Evolutionary conservation across 2,329 filamentous ascomycete genomes (phyloP).

Genomic region (Colletotrichum abscissum): DNA sequence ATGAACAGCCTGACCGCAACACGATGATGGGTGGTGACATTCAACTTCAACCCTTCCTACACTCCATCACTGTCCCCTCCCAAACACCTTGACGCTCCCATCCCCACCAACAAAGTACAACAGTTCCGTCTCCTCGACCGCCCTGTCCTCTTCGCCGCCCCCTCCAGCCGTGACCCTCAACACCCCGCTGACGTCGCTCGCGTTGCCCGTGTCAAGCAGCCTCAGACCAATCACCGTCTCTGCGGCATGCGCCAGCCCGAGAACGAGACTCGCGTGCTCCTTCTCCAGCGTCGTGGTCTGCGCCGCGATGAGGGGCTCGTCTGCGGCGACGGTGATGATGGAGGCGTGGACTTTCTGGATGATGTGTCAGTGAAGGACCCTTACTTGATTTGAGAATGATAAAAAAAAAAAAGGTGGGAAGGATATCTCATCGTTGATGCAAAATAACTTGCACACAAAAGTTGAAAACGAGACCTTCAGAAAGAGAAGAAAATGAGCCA

Average conservation of each 20-base stretch:
- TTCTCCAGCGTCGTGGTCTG: constrained; percentile 75
- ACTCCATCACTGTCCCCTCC: constrained; percentile 72
- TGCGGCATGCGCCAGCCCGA: constrained; percentile 81
- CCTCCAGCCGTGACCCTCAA: constrained; percentile 76
- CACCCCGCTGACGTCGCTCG: constrained; percentile 90
- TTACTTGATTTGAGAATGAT: not conserved
- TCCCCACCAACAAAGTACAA: constrained; percentile 86
- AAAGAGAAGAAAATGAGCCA: constrained; percentile 22
- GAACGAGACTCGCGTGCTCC: constrained; percentile 76
- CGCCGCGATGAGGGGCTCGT: constrained; percentile 74
- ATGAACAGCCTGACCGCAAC: not conserved
- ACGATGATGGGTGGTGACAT: not conserved
- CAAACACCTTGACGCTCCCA: constrained; percentile 85
- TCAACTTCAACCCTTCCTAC: too few species aligned
- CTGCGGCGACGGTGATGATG: constrained; percentile 77
- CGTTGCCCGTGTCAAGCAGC: constrained; percentile 86
- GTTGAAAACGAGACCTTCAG: not conserved
- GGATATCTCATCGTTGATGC: too few species aligned
- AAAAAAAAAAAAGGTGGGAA: too few species aligned
- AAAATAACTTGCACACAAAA: too few species aligned
- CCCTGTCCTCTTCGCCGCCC: constrained; percentile 37
- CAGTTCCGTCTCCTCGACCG: constrained; percentile 73
- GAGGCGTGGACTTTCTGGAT: constrained; percentile 71
- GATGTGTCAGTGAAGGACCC: constrained; percentile 10
- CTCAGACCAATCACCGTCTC: constrained; percentile 77